Base-by-base conservation (phyloP, 306 rosid genomes). In the Pyrus communis region DNA sequence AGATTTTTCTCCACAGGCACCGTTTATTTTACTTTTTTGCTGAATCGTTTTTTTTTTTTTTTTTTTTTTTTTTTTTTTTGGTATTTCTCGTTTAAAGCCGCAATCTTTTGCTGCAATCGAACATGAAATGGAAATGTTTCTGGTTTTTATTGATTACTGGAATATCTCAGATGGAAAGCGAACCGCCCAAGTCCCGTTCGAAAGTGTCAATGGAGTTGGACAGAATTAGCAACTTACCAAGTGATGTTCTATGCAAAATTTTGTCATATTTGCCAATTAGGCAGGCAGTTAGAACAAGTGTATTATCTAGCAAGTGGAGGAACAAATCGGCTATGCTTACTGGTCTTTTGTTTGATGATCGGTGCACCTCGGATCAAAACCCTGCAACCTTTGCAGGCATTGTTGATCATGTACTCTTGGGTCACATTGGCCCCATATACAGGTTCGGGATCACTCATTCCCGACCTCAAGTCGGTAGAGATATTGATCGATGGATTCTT, bases 281-380 rank as follows among this genome's bases (percentile, higher is more conserved):
- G 64, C 90, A 86, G n/a, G 95, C 95, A 3, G 85, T 84, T 40
- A 84, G 79, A 70, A 90, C 95, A 51, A 87, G 95, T 74, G 64
- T 86, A 66, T 81, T 90, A 58, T 86, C 89, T 5, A 86, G 86
- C 52, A 86, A 82, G 63, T 87, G 95, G 95, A 90, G 86, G 73
- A 87, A 78, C 82, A 87, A 75, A 81, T 84, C 89, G 89, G 83
- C 91, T 5, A 78, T 78, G 4, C 76, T 87, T 25, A 86, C 87
- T 4, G 59, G 69, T 80, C 85, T 89, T 51, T 86, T 78, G 80
- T 89, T 89, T n/a, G 82, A 82, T 70, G 45, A 55, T 22, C 75
- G 69, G 60, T 81, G 82, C 27, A 8, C 77, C 68, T 30, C 86
- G 4, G 66, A 77, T 6, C 81, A 52, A 75, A 85, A 82, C 46